phyloP scores from a whole-genome alignment of 352 stramenopile species.

The Phytopythium cucurbitacearum region DNA sequence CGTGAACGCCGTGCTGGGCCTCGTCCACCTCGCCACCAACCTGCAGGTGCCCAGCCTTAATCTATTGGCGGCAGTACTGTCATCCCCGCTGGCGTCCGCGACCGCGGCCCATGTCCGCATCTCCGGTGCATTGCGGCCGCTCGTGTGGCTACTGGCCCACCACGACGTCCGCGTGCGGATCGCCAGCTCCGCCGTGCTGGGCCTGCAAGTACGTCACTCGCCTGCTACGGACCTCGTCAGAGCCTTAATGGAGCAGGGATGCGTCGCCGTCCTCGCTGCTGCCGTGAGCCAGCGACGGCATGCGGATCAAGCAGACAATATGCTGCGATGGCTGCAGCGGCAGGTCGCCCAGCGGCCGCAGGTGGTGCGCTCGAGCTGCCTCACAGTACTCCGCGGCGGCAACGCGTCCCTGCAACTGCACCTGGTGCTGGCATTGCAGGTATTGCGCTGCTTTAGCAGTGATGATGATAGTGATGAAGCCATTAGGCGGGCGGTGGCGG shows the following conservation, averaged over 20 bases:
- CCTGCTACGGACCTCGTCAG: slow-evolving; percentile 25
- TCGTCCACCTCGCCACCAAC: slow-evolving; percentile 6
- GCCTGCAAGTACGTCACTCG: slow-evolving; percentile 15
- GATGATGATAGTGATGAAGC: slow-evolving; percentile 10
- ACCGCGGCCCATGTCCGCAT: slow-evolving; percentile 13
- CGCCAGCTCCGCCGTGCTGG: slow-evolving; percentile 14
- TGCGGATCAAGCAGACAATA: slow-evolving; percentile 9
- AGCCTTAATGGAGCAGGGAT: slow-evolving; percentile 43
- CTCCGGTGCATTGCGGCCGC: slow-evolving; percentile 29
- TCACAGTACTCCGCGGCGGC: slow-evolving; percentile 25
- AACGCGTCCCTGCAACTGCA: slow-evolving; percentile 41
- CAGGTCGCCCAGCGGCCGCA: slow-evolving; percentile 21
- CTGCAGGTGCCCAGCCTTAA: slow-evolving; percentile 7
- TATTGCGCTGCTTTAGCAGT: slow-evolving; percentile 10
- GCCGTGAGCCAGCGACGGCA: slow-evolving; percentile 5
- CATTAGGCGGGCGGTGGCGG: slow-evolving; percentile 15
- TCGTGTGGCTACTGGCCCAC: slow-evolving; percentile 37
- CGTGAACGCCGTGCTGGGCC: background rate
- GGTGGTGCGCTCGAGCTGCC: slow-evolving; percentile 17
- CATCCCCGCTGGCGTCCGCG: too few species aligned
- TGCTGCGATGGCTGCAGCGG: slow-evolving; percentile 22
- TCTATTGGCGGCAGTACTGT: too few species aligned
- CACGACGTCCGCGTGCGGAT: slow-evolving; percentile 8
- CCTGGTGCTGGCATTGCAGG: slow-evolving; percentile 31
- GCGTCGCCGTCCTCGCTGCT: slow-evolving; percentile 28